Evolutionary conservation across 495 filamentous ascomycete genomes (phyloP).

Genomic region (Lophiotrema nucula): DNA sequence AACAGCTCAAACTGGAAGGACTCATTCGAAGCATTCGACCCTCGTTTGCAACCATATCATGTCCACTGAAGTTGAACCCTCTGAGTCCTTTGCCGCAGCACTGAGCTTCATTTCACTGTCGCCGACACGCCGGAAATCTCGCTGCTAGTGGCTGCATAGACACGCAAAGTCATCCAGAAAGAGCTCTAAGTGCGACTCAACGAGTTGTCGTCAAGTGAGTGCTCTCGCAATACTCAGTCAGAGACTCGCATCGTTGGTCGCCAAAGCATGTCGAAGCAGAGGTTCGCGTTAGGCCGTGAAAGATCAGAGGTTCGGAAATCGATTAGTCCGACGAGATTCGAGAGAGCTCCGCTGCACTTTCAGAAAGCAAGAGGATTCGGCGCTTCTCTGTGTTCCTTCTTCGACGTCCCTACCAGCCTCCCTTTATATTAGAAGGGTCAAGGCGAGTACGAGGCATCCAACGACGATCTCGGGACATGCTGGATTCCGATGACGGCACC

Average conservation of each 20-base stretch:
- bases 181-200: too few species aligned
- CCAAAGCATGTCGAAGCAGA: slow-evolving; percentile 1
- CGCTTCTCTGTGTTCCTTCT: background rate
- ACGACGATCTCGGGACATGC: background rate
- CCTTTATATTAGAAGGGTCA: background rate
- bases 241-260: background rate
- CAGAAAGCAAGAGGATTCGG: slow-evolving; percentile 3
- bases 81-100: too few species aligned
- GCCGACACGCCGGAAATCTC: too few species aligned
- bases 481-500: background rate
- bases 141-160: too few species aligned
- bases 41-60: too few species aligned
- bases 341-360: slow-evolving; percentile 12
- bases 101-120: too few species aligned
- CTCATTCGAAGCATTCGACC: too few species aligned
- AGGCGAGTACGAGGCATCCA: background rate
- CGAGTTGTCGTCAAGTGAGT: too few species aligned
- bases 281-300: slow-evolving; percentile 1
- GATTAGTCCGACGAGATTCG: slow-evolving; percentile 2
- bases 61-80: too few species aligned
- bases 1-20: background rate
- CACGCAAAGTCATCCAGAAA: too few species aligned
- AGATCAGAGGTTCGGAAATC: slow-evolving; percentile 17
- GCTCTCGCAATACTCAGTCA: background rate
- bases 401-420: background rate